Percentiles rank a stretch among this genome's conserved stretches.
These are phyloP conservation scores for Aciculoconidium aculeatum DNA, from an alignment of 805 yeast species.

Conservation along the genomic window DNA sequence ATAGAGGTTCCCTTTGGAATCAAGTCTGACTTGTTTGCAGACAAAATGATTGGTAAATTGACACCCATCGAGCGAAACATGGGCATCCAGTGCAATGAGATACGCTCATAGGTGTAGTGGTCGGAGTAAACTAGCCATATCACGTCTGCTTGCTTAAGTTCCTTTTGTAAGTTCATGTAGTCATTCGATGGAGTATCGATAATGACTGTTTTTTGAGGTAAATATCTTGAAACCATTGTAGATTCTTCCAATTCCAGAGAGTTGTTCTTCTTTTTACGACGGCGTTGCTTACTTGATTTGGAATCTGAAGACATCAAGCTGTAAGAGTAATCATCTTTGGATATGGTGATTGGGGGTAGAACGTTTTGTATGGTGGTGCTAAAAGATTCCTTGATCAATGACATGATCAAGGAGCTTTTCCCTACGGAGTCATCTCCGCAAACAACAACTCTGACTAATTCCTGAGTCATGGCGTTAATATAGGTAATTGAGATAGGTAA, in stretches of 20 bases:
- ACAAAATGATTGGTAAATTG: slow-evolving; percentile 85
- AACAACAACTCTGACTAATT: slow-evolving; percentile 75
- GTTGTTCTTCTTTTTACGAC: slow-evolving; percentile 3
- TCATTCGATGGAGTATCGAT: slow-evolving; percentile 79
- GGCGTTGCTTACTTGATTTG: slow-evolving; percentile 1
- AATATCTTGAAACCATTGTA: slow-evolving; percentile 19
- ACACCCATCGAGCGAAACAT: slow-evolving; percentile 89
- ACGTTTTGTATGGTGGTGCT: slow-evolving; percentile 25
- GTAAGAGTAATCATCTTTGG: slow-evolving; percentile 55
- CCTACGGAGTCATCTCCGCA: slow-evolving; percentile 96
- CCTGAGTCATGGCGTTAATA: no score
- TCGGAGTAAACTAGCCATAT: slow-evolving; percentile 94
- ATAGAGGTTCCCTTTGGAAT: slow-evolving; percentile 41
- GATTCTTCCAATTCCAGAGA: slow-evolving; percentile 2
- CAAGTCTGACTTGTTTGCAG: slow-evolving; percentile 74
- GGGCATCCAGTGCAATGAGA: slow-evolving; percentile 92
- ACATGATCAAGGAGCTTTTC: slow-evolving; percentile 70
- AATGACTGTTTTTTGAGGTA: slow-evolving; percentile 54
- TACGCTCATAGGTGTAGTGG: slow-evolving; percentile 89
- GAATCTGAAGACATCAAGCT: slow-evolving; percentile 10
- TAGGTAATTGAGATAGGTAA: no score
- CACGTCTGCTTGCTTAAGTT: slow-evolving; percentile 80
- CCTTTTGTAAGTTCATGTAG: slow-evolving; percentile 53
- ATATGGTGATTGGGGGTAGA: slow-evolving; percentile 79
- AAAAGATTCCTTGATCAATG: slow-evolving; percentile 76